Evolutionary conservation across 139 green algal genomes (phyloP).

Genomic region (Coelastrella sp.): DNA sequence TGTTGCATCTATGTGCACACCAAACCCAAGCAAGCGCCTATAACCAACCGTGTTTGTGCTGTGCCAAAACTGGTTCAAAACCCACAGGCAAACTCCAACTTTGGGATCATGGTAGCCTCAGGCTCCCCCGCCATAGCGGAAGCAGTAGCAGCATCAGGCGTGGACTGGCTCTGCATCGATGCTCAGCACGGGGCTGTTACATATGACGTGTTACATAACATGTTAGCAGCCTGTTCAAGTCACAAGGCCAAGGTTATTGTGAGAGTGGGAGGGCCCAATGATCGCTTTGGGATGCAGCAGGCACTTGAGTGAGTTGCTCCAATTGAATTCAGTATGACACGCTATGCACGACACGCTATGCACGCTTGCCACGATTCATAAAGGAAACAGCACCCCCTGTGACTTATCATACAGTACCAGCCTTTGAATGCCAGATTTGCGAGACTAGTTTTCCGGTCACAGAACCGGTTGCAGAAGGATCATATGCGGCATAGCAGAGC

Average conservation of each 20-base stretch:
- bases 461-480: too few relatives aligned
- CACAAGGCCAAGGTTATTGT: constrained; percentile 49
- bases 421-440: too few relatives aligned
- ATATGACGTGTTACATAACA: constrained; percentile 23
- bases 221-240: constrained; percentile 5
- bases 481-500: too few relatives aligned
- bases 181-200: constrained; percentile 50
- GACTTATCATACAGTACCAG: too few relatives aligned
- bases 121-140: constrained; percentile 39
- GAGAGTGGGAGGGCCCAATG: constrained; percentile 47
- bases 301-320: constrained; percentile 46
- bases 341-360: too few relatives aligned
- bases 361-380: too few relatives aligned
- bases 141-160: constrained; percentile 28
- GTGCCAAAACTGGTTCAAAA: not conserved
- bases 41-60: not conserved
- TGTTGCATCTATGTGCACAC: too few relatives aligned
- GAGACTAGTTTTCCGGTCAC: too few relatives aligned
- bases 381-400: too few relatives aligned
- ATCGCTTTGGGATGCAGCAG: constrained; percentile 56
- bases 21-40: too few relatives aligned
- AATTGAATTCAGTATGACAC: not conserved
- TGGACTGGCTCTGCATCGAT: constrained; percentile 53
- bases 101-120: constrained; percentile 42
- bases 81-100: not conserved